phyloP scores from a whole-genome alignment of 2,329 filamentous ascomycete species.

The Fusarium napiforme region DNA sequence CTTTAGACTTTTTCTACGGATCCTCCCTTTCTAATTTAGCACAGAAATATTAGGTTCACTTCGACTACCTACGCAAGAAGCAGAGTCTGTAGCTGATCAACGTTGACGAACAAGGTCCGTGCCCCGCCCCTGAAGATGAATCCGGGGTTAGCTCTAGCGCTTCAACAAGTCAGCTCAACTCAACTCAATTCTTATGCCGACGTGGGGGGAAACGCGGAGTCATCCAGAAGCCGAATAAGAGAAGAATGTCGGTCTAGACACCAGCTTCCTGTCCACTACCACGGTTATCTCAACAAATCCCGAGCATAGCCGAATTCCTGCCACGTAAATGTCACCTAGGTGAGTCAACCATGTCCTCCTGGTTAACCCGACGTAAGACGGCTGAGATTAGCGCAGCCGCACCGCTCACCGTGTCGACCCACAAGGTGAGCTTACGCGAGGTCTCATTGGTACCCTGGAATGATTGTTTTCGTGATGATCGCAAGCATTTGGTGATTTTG shows the following conservation, averaged over 20 bases:
- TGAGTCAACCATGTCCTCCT: conserved; percentile 32
- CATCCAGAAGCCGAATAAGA: not conserved
- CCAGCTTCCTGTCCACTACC: not conserved
- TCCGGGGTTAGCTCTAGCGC: conserved; percentile 35
- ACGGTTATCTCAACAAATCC: conserved; percentile 20
- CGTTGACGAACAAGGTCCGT: not conserved
- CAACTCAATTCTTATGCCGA: conserved; percentile 9
- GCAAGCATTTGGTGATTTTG: conserved; percentile 14
- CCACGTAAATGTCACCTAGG: conserved; percentile 31
- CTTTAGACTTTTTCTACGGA: too few species aligned
- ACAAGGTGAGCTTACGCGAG: conserved; percentile 16
- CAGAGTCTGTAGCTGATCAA: not conserved
- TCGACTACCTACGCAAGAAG: too few species aligned
- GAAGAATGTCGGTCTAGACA: not conserved
- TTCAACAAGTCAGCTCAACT: too few species aligned
- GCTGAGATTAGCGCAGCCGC: conserved; percentile 28
- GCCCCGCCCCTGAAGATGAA: conserved; percentile 29
- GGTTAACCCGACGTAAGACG: conserved; percentile 34
- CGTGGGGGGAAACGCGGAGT: conserved; percentile 18
- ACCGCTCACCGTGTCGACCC: not conserved
- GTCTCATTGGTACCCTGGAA: too few species aligned
- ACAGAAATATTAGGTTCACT: accelerated
- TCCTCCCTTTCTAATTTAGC: too few species aligned
- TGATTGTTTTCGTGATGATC: conserved; percentile 29
- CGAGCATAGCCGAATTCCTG: conserved; percentile 26